A percentile compares a stretch with the other conserved stretches of the same genome.
These are phyloP conservation scores for Casuarina equisetifolia DNA, from an alignment of 306 rosid species.

Conservation along the genomic window DNA sequence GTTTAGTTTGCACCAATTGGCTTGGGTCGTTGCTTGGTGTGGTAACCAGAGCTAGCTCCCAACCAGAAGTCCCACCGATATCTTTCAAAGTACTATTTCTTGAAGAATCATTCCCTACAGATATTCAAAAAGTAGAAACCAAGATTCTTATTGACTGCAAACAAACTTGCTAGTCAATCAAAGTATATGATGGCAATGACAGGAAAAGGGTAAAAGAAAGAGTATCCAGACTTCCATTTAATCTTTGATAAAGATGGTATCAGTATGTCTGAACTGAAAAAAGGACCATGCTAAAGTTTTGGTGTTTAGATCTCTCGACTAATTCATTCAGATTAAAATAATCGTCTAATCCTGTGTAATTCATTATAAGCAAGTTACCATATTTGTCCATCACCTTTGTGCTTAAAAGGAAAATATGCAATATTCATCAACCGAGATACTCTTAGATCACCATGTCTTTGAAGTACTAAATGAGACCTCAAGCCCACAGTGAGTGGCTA, in stretches of 20 bases:
- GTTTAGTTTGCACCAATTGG: constrained; percentile 39
- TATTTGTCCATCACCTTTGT: background rate
- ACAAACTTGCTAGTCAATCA: background rate
- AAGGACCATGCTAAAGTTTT: background rate
- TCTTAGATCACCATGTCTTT: background rate
- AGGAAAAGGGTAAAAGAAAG: background rate
- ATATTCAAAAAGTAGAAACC: constrained; percentile 2
- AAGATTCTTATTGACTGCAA: constrained; percentile 17
- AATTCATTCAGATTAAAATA: background rate
- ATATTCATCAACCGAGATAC: background rate
- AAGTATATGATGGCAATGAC: constrained; percentile 2
- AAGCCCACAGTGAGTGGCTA: background rate
- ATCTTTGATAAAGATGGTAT: background rate
- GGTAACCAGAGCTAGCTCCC: constrained; percentile 89
- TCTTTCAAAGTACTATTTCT: constrained; percentile 39
- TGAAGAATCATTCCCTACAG: constrained; percentile 48
- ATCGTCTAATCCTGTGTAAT: background rate
- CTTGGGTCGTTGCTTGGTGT: constrained; percentile 62
- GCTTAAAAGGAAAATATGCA: background rate
- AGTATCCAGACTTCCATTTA: background rate
- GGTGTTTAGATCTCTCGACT: background rate
- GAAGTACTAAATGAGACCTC: background rate
- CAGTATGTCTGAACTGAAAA: background rate
- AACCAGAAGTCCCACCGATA: constrained; percentile 67
- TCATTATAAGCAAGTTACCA: background rate